These are phyloP conservation scores for Lentinula edodes DNA, from an alignment of 768 basidiomycete genomes.

Conservation along the genomic window DNA sequence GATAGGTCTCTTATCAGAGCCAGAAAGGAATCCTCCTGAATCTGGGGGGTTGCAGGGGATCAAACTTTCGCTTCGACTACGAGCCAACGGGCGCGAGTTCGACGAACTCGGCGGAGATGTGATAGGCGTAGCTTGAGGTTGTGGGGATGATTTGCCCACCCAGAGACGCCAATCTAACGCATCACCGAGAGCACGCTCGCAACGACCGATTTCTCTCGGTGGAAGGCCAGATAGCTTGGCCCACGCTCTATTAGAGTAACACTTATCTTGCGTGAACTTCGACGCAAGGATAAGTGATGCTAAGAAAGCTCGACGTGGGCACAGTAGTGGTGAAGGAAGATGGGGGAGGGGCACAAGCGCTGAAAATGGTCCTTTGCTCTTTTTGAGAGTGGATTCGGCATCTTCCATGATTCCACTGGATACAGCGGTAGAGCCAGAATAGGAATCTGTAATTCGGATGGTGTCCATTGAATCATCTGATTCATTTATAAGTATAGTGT, in stretches of 20 bases:
- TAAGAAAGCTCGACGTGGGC: constrained; percentile 85
- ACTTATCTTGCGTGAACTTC: constrained; percentile 91
- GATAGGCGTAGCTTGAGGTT: constrained; percentile 19
- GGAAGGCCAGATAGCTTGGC: constrained; percentile 88
- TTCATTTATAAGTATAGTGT: constrained; percentile 6
- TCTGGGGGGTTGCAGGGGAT: constrained; percentile 15
- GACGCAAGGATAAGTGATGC: constrained; percentile 85
- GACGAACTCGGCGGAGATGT: constrained; percentile 14
- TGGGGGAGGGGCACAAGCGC: constrained; percentile 22
- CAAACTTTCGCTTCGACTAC: constrained; percentile 48
- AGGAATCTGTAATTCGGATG: constrained; percentile 31
- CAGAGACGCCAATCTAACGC: constrained; percentile 89
- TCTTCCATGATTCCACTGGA: neutral
- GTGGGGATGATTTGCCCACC: constrained; percentile 65
- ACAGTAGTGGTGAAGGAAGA: constrained; percentile 78
- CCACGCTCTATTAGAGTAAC: constrained; percentile 93
- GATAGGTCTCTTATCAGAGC: constrained; percentile 9
- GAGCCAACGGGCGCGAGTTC: constrained; percentile 32
- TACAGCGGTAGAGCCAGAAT: constrained; percentile 11
- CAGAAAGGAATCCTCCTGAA: constrained; percentile 4
- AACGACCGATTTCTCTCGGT: constrained; percentile 79
- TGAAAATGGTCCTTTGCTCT: constrained; percentile 10
- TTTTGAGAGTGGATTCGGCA: constrained; percentile 5
- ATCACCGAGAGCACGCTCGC: constrained; percentile 83
- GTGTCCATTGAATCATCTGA: constrained; percentile 34